phyloP scores from a whole-genome alignment of 331 rosid genomes.

The Erythrophleum ivorense region DNA sequence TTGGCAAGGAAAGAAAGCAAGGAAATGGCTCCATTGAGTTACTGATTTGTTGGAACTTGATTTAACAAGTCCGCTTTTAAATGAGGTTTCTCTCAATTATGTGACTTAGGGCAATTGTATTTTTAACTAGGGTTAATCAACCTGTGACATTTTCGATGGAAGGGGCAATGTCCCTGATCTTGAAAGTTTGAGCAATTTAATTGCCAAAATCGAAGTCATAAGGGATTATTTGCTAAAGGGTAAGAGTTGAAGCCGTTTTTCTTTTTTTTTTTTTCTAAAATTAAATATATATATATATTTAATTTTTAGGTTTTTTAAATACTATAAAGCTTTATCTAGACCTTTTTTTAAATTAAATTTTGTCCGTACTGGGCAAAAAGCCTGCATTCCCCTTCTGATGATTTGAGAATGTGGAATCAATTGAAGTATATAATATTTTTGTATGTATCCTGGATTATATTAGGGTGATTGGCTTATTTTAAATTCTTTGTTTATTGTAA shows the following conservation, averaged over 20 bases:
- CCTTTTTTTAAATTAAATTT: background rate
- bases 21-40: background rate
- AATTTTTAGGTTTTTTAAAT: background rate
- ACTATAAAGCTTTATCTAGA: background rate
- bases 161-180: background rate
- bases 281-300: too few relatives aligned
- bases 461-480: background rate
- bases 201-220: background rate
- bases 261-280: background rate
- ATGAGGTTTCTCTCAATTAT: background rate
- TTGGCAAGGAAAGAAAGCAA: background rate
- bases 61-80: background rate
- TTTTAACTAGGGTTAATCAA: background rate
- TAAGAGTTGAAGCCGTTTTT: background rate
- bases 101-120: background rate
- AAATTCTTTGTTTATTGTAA: background rate
- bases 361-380: background rate
- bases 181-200: background rate
- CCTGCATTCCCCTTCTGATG: background rate
- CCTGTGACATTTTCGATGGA: background rate
- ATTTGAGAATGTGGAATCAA: slow-evolving; percentile 11
- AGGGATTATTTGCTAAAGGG: background rate
- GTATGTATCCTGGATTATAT: background rate
- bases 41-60: background rate
- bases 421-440: background rate